Evolutionary conservation across 2,329 filamentous ascomycete species (phyloP).

Genomic region (Coniochaeta sp.): DNA sequence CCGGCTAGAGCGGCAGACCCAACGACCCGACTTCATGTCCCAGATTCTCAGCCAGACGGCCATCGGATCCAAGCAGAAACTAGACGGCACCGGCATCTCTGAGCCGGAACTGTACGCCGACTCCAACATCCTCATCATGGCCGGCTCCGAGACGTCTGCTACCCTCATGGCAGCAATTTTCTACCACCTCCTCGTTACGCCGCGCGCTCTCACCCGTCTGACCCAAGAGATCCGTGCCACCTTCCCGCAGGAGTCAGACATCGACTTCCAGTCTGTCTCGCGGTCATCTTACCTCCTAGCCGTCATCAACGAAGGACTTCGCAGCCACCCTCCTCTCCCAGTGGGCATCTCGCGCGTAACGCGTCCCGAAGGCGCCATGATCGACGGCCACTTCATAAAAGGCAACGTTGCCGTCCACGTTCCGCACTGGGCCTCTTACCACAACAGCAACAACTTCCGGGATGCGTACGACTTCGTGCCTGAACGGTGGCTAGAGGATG

Average conservation of each 20-base stretch:
- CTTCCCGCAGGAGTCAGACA: conserved; percentile 8
- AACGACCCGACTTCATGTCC: not conserved
- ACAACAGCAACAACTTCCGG: conserved; percentile 17
- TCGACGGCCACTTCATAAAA: conserved; percentile 19
- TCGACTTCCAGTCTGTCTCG: conserved; percentile 14
- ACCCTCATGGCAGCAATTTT: conserved; percentile 6
- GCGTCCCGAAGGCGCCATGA: conserved; percentile 13
- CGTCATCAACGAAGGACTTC: conserved; percentile 20
- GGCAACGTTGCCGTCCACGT: conserved; percentile 30
- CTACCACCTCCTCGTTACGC: conserved; percentile 12
- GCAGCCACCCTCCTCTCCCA: conserved; percentile 15
- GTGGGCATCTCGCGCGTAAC: conserved; percentile 11
- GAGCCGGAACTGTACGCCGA: not conserved
- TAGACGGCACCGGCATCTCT: not conserved
- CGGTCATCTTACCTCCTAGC: conserved; percentile 19
- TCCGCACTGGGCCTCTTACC: conserved; percentile 9
- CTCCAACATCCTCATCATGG: conserved; percentile 3
- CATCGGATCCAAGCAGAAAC: not conserved
- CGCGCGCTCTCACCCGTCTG: conserved; percentile 5
- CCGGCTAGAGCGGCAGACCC: not conserved
- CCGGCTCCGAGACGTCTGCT: conserved; percentile 11
- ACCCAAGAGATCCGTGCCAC: conserved; percentile 9
- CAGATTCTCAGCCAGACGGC: not conserved
- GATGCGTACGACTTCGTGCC: conserved; percentile 18
- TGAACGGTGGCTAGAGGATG: conserved; percentile 21